Evolutionary conservation across 768 basidiomycete genomes (phyloP), one percentile per base, ranked within the genome.

Genomic region (Termitomyces sp.): DNA sequence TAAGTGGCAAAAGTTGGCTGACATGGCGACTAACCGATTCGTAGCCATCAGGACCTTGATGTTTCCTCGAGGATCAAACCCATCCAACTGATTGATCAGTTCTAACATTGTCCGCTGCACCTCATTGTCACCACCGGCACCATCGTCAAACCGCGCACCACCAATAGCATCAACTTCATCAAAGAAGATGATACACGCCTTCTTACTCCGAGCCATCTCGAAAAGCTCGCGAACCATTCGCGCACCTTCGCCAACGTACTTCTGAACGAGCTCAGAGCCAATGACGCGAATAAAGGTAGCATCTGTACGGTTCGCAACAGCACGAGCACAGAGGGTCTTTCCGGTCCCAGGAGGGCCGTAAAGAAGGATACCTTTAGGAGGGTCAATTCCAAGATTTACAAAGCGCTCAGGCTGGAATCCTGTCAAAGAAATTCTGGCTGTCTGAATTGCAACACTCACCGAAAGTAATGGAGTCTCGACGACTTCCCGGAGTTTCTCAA

Each of bases 41-140:
- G 97, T 98, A 36, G 97, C 97, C 97, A 99, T 99, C 60, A 99
- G 82, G 25, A 99, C 96, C 75, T 99, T 99, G 77, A 99, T 98
- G 71, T 98, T 98, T n/a, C 97, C 97, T 78, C 97, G 79, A 7
- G 96, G 90, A 75, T 98, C 97, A 76, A 99, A 99, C 37, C 97
- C 97, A 69, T 99, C 96, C 72, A 99, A 78, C 74, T 99, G 97
- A 73, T 98, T 98, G 70, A 99, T 98, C 69, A 98, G 78, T 76
- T 99, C 97, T 79, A 99, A 79, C 97, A 99, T 99, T 11, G 97
- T 99, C 72, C 97, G 80, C 76, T 99, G 97, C 47, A 99, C 97
- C 71, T 99, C 97, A 69, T 99, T 98, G 67, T 99, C 97, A 37
- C 97, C 97, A 40, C 97, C 97, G 37, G 96, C 97, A 58, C 97